These are phyloP conservation scores for Pythium plurisporium DNA, from an alignment of 352 stramenopile species.

Conservation along the genomic window DNA sequence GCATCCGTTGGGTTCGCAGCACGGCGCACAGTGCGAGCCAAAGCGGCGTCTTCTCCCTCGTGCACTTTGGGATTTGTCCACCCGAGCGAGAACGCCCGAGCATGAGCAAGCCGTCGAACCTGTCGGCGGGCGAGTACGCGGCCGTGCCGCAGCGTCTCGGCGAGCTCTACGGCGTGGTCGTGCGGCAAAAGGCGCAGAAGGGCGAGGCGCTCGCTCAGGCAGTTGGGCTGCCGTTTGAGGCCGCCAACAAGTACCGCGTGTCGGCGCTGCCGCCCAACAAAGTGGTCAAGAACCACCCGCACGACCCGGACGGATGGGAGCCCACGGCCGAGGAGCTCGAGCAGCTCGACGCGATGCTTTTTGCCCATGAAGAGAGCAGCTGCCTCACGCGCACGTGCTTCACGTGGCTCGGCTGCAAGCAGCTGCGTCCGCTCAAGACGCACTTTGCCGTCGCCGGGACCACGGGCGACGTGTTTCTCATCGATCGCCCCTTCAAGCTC, in stretches of 20 bases:
- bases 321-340: slow-evolving; percentile 40
- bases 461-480: slow-evolving; percentile 44
- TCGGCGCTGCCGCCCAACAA: slow-evolving; percentile 39
- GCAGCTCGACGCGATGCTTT: slow-evolving; percentile 41
- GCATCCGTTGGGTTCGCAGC: no score
- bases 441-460: slow-evolving; percentile 37
- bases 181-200: slow-evolving; percentile 50
- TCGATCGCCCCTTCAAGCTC: slow-evolving; percentile 33
- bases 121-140: slow-evolving; percentile 17
- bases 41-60: no score
- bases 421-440: slow-evolving; percentile 38
- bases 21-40: no score
- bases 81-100: not conserved
- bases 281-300: slow-evolving; percentile 42
- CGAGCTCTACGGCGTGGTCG: slow-evolving; percentile 38
- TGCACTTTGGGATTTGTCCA: not conserved
- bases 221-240: slow-evolving; percentile 46
- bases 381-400: slow-evolving; percentile 30
- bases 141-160: slow-evolving; percentile 31
- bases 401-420: slow-evolving; percentile 33
- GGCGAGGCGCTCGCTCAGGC: slow-evolving; percentile 45
- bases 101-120: slow-evolving; percentile 19
- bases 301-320: slow-evolving; percentile 44
- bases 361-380: slow-evolving; percentile 38
- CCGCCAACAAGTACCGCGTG: slow-evolving; percentile 60